Base-by-base conservation (phyloP, 1,284 basidiomycete species). In the Tausonia pullulans region DNA sequence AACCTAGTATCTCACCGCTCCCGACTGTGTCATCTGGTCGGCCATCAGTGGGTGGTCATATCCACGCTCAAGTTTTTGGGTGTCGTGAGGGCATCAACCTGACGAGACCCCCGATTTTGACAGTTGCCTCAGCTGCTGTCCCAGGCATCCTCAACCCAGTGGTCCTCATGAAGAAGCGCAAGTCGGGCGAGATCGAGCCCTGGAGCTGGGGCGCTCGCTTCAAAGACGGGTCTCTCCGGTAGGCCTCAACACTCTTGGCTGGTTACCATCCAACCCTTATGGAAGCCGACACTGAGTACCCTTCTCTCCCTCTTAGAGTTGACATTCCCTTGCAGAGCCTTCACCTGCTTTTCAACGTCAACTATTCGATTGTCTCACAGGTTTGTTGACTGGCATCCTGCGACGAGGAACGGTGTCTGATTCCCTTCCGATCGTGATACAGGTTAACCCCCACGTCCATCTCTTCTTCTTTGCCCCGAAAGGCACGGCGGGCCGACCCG, bases 401-500 rank as follows among this genome's bases (percentile, higher is more conserved):
- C 43, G 44, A 3, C 3, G 4, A 53, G 46, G 14, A n/a, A 40
- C 11, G 5, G 10, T 13, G 40, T 39, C 41, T 49, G 49, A 45
- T 63, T 27, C 60, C 16, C 27, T 46, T 55, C 3, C 87, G 1
- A 84, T 92, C 50, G 89, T 93, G 50, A 89, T 87, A 0, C 90
- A 94, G 78, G 93, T 90, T 44, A 98, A 98, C 72, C 95, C 94
- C 0, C 96, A 98, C 74, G 91, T 98, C 10, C 95, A 98, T 75
- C 72, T 98, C n/a, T 98, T 98, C 79, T 95, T 96, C 78, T 98
- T 97, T 72, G 91, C 91, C 0, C 88, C 92, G 44, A 82, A 90
- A 70, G 95, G 95, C 4, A 91, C 92, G 0, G 91, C 94, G 60
- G 70, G 70, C 49, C 69, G 71, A 50, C 94, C 94, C 0, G 94